Base-by-base conservation (phyloP, 441 rosid species). In the Adansonia gregorii region DNA sequence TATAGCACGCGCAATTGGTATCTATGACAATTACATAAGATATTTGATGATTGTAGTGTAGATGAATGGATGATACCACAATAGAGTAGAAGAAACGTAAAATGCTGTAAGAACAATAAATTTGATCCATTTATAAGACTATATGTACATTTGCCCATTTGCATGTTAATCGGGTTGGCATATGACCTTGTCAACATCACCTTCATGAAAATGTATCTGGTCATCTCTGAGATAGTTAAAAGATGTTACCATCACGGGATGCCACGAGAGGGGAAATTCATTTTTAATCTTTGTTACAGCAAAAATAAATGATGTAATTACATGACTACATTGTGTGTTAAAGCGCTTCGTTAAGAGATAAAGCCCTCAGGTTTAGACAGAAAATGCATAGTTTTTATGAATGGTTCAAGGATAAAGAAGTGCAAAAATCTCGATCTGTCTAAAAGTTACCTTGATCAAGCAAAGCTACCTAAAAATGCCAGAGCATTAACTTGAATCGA, bases 1-100 rank as follows among this genome's bases (percentile, higher is more conserved):
- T 81, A 15, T 85, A 24, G 98, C 83, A 64, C 98, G 91, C 4
- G 98, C 92, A 22, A 90, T 91, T 51, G 98, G 98, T 85, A 92
- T 90, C 98, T 94, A 55, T 24, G 68, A 74, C 45, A 72, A 74
- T 80, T 15, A 65, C 10, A 35, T 54, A 35, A 65, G 9, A 15
- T 46, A 68, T n/a, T 1, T n/a, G 10, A 69, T 39, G 17, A 48
- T 64, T 27, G 67, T 4, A 55, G 35, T 59, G 27, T n/a, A 20
- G 6, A 64, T 71, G 49, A 35, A 41, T 9, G 43, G 67, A 51
- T 60, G 54, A 49, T 39, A 66, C 51, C 46, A n/a, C 31, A 72
- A 63, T 4, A 22, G 8, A 51, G 22, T 10, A 46, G 27, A 14
- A 45, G 64, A n/a, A 67, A 67, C 10, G 10, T 17, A 43, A 43